Percentiles rank a stretch among this genome's conserved stretches.
Conservation (phyloP, 2,329 filamentous ascomycete species). For the Lachnellula cervina region DNA sequence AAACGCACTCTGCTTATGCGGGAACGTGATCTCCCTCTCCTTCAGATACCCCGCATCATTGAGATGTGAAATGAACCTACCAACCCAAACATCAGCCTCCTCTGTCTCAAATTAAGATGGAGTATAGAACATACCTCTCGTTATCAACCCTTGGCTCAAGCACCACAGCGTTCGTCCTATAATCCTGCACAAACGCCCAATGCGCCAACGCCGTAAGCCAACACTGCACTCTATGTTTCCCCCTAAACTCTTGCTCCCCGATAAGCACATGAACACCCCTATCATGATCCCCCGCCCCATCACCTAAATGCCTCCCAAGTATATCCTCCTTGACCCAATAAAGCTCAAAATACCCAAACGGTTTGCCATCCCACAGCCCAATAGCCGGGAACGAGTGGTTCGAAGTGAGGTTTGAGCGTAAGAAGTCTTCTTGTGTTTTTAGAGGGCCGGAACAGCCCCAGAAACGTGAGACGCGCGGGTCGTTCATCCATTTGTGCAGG, state of each 20-base stretch:
- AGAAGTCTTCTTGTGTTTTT: constrained; percentile 59
- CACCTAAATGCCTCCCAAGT: constrained; percentile 66
- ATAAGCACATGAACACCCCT: constrained; percentile 83
- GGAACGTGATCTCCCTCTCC: constrained; percentile 79
- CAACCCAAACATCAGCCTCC: constrained; percentile 11
- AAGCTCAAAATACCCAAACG: constrained; percentile 95
- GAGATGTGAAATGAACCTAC: constrained; percentile 62
- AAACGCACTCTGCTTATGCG: constrained; percentile 88
- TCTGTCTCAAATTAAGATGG: neutral
- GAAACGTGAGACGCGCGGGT: constrained; percentile 74
- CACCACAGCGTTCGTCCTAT: constrained; percentile 75
- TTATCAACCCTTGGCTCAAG: constrained; percentile 93
- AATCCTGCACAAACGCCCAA: constrained; percentile 72
- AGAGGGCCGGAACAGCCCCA: constrained; percentile 67
- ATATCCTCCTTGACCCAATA: constrained; percentile 97
- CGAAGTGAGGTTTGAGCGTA: constrained; percentile 59
- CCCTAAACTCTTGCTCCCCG: constrained; percentile 87
- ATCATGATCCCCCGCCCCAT: constrained; percentile 72
- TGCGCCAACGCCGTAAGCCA: constrained; percentile 90
- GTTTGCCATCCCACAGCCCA: constrained; percentile 88
- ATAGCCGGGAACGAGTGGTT: constrained; percentile 85
- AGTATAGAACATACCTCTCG: constrained; percentile 63
- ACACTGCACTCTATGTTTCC: constrained; percentile 65
- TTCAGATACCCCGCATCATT: constrained; percentile 75
- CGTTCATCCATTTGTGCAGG: constrained; percentile 83